phyloP scores from a whole-genome alignment of 352 stramenopile genomes.

The Phytophthora fragariaefolia region DNA sequence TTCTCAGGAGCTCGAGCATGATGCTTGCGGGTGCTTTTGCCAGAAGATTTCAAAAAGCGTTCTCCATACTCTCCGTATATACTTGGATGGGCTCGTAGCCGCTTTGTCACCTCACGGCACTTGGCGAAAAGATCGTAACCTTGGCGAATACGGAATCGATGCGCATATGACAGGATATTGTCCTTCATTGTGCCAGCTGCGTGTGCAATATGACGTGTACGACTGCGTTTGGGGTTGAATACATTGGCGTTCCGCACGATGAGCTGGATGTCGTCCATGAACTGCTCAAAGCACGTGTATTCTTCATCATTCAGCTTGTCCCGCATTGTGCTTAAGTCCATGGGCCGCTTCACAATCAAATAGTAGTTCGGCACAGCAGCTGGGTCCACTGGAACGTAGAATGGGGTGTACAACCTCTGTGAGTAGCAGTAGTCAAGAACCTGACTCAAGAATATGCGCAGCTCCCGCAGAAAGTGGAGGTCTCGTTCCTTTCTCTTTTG shows the following conservation, averaged over 20 bases:
- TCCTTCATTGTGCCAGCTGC: constrained; percentile 89
- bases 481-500: constrained; percentile 68
- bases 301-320: constrained; percentile 91
- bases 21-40: constrained; percentile 23
- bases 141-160: constrained; percentile 87
- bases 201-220: constrained; percentile 78
- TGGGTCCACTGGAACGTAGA: constrained; percentile 77
- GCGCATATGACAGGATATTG: constrained; percentile 87
- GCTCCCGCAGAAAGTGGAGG: constrained; percentile 84
- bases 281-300: constrained; percentile 90
- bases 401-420: constrained; percentile 71
- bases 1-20: constrained; percentile 19
- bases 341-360: constrained; percentile 86
- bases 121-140: constrained; percentile 92
- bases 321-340: constrained; percentile 90
- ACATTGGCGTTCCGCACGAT: constrained; percentile 91
- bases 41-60: constrained; percentile 21
- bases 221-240: constrained; percentile 88
- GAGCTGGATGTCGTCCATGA: constrained; percentile 88
- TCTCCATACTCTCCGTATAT: constrained; percentile 53
- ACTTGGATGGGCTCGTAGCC: constrained; percentile 52
- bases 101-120: constrained; percentile 79
- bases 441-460: constrained; percentile 89
- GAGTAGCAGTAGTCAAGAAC: constrained; percentile 86
- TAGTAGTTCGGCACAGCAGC: constrained; percentile 90